phyloP scores from a whole-genome alignment of 1,284 basidiomycete species.

The Pseudozyma sp. region DNA sequence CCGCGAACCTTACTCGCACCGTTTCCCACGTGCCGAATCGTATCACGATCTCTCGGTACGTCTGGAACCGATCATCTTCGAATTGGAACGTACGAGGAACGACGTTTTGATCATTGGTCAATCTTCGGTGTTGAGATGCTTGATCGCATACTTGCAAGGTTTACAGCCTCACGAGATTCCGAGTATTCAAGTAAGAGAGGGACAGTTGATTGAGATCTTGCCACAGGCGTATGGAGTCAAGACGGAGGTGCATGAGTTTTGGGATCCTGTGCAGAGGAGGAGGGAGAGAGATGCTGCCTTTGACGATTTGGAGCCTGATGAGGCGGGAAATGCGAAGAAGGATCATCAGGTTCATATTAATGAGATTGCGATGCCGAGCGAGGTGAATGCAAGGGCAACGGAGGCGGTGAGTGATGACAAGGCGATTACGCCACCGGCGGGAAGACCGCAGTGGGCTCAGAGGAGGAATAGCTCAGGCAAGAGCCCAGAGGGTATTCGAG shows the following conservation, averaged over 20 bases:
- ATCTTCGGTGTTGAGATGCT: constrained; percentile 96
- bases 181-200: constrained; percentile 82
- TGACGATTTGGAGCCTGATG: constrained; percentile 35
- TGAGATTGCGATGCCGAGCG: constrained; percentile 20
- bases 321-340: constrained; percentile 11
- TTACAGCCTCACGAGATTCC: constrained; percentile 96
- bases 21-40: constrained; percentile 73
- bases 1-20: constrained; percentile 91
- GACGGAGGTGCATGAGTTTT: constrained; percentile 62
- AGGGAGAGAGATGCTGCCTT: constrained; percentile 59
- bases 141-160: constrained; percentile 78
- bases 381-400: constrained; percentile 5
- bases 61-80: constrained; percentile 84
- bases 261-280: constrained; percentile 62
- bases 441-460: constrained; percentile 29
- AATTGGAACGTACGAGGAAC: constrained; percentile 82
- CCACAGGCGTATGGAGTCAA: constrained; percentile 68
- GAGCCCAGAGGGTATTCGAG: constrained; percentile 45
- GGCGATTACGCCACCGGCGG: constrained; percentile 8
- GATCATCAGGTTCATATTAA: constrained; percentile 30
- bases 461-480: constrained; percentile 39
- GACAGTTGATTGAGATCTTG: constrained; percentile 65
- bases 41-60: constrained; percentile 80
- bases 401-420: constrained; percentile 4
- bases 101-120: constrained; percentile 77